A percentile compares a stretch with the other conserved stretches of the same genome.
phyloP scores from a whole-genome alignment of 768 basidiomycete species.

The Leccinum aurantiacum region DNA sequence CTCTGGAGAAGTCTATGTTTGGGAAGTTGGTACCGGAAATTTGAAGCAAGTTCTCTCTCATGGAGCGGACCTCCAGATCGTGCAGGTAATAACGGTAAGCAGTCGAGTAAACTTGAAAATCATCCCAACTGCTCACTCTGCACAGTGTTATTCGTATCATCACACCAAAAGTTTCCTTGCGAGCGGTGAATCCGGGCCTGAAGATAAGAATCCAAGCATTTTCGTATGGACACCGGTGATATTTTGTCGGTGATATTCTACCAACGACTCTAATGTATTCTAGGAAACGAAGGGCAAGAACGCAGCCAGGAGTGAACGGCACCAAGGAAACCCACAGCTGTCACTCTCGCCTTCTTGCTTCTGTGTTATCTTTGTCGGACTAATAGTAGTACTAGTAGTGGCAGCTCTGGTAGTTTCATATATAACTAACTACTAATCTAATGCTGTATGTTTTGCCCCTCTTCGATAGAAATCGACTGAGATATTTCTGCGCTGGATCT shows the following conservation, averaged over 20 bases:
- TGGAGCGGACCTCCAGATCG: neutral
- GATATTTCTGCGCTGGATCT: too few relatives aligned
- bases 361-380: neutral
- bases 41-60: neutral
- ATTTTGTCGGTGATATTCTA: neutral
- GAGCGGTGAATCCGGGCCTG: neutral
- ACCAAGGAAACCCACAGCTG: neutral
- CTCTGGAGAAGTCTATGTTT: neutral
- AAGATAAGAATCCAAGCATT: neutral
- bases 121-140: neutral
- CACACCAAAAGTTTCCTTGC: neutral
- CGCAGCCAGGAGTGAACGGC: too few relatives aligned
- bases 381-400: neutral
- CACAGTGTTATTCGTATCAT: neutral
- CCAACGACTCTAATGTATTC: neutral
- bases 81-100: neutral
- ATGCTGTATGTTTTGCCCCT: too few relatives aligned
- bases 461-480: too few relatives aligned
- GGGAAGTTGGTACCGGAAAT: neutral
- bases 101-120: too few relatives aligned
- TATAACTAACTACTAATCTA: too few relatives aligned
- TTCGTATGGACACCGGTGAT: neutral
- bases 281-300: too few relatives aligned
- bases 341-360: neutral
- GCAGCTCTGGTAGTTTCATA: neutral